Conservation (phyloP, 164 flowering plant genomes). For the Magnolia kwangsiensis region DNA sequence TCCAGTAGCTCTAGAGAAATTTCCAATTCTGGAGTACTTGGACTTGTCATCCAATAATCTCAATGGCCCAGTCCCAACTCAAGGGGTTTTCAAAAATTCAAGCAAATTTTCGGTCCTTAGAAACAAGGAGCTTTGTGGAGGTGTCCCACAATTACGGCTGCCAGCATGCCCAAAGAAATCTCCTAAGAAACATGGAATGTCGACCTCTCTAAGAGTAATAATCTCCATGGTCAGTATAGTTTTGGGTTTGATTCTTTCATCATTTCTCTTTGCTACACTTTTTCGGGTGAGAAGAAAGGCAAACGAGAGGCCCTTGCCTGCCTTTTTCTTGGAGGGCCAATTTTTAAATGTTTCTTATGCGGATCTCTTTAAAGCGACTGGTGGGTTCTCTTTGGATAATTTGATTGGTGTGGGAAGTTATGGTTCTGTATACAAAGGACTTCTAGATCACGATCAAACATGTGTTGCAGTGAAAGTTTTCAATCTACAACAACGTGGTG, state of each 20-base stretch:
- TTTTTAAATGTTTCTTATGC: not conserved
- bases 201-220: not conserved
- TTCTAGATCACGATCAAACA: conserved; percentile 1
- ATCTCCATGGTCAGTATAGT: not conserved
- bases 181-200: not conserved
- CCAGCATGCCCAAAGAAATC: not conserved
- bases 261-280: not conserved
- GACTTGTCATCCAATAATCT: not conserved
- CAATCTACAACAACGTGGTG: conserved; percentile 19
- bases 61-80: not conserved
- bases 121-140: not conserved
- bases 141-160: not conserved
- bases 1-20: not conserved
- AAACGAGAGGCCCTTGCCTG: not conserved
- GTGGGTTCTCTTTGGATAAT: conserved; percentile 14
- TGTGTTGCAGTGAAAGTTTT: conserved; percentile 35
- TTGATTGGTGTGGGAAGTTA: conserved; percentile 31
- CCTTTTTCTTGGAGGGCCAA: not conserved
- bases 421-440: conserved; percentile 33
- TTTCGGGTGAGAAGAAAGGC: not conserved
- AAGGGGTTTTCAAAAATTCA: not conserved
- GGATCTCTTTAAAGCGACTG: conserved; percentile 1
- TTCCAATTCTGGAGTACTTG: not conserved
- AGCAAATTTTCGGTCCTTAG: not conserved
- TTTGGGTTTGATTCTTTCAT: not conserved